phyloP scores from a whole-genome alignment of 2,329 filamentous ascomycete species.

The Helotiales sp. region DNA sequence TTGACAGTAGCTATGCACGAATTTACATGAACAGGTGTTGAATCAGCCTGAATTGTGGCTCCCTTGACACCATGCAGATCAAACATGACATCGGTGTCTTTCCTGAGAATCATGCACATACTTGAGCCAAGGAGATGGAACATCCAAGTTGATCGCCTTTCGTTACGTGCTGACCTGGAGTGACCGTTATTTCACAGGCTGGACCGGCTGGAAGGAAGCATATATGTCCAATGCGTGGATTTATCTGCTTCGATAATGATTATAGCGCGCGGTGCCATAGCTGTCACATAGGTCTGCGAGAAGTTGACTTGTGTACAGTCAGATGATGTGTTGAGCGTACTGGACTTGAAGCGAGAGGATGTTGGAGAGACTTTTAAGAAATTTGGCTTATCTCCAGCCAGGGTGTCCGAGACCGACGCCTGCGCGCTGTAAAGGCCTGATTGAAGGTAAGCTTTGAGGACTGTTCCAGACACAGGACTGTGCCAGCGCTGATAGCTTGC shows the following conservation, averaged over 20 bases:
- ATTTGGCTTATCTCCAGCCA: too few species aligned
- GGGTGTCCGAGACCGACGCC: too few species aligned
- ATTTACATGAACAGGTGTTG: too few species aligned
- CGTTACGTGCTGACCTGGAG: neutral
- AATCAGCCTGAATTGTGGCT: too few species aligned
- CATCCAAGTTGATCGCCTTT: neutral
- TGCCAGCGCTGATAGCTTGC: too few species aligned
- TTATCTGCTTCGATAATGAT: neutral
- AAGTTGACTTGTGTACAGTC: neutral
- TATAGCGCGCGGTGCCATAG: neutral
- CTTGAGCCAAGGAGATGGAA: neutral
- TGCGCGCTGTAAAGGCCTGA: too few species aligned
- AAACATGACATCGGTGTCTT: neutral
- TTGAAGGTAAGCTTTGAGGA: too few species aligned
- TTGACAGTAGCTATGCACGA: too few species aligned
- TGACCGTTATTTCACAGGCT: neutral
- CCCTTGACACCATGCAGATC: neutral
- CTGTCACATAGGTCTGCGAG: neutral
- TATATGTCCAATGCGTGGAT: neutral
- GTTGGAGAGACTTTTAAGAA: too few species aligned
- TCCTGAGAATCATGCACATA: neutral
- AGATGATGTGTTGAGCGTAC: neutral
- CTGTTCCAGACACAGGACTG: too few species aligned
- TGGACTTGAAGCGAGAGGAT: neutral
- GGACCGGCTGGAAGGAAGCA: neutral